Conservation (phyloP, 169 alveolate species). For the Eimeria praecox region DNA sequence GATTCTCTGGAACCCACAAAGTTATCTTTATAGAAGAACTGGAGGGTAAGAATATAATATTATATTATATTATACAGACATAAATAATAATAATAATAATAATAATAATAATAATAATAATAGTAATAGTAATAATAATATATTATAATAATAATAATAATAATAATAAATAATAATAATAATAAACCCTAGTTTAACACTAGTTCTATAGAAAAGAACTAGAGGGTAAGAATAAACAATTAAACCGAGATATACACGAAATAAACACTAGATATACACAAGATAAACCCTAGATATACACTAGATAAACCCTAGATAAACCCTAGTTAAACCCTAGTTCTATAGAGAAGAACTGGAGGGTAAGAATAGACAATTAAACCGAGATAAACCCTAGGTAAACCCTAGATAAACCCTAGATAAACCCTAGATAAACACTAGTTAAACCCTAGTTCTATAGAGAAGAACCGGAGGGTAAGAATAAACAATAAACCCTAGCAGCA, state of each 20-base stretch:
- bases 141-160: constrained; percentile 78
- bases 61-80: no score
- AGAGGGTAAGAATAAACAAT: constrained; percentile 35
- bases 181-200: no score
- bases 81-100: no score
- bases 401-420: constrained; percentile 29
- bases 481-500: constrained; percentile 21
- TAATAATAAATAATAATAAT: no score
- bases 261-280: no score
- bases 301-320: neutral
- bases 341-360: constrained; percentile 72
- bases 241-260: no score
- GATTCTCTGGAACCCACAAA: constrained; percentile 77
- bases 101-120: no score
- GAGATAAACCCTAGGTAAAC: neutral
- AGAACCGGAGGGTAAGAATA: constrained; percentile 38
- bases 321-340: no score
- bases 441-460: neutral
- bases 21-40: constrained; percentile 71
- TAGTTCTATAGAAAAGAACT: constrained; percentile 41
- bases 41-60: constrained; percentile 78
- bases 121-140: neutral
- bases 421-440: no score
- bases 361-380: neutral
- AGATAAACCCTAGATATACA: constrained; percentile 14